Percentiles rank a stretch among this genome's conserved stretches.
phyloP scores from a whole-genome alignment of 1,284 basidiomycete genomes.

The Microstroma glucosiphilum region DNA sequence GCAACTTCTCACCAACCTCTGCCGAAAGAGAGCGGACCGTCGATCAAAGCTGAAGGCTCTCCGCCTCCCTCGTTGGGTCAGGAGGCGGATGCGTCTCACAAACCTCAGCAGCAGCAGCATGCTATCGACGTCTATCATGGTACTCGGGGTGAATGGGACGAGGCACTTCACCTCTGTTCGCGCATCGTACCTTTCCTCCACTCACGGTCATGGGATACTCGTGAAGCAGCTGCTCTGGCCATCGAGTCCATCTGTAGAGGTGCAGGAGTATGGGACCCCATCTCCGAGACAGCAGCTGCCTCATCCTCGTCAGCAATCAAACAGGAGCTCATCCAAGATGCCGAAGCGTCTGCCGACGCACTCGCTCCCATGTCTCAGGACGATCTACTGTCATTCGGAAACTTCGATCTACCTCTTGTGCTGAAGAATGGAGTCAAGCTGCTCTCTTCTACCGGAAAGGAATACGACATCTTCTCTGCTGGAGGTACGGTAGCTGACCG shows the following conservation, averaged over 20 bases:
- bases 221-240: slow-evolving; percentile 73
- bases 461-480: slow-evolving; percentile 57
- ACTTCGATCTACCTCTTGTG: slow-evolving; percentile 64
- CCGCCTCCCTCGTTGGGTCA: slow-evolving; percentile 3
- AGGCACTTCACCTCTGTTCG: slow-evolving; percentile 39
- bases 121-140: slow-evolving; percentile 34
- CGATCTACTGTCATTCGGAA: slow-evolving; percentile 32
- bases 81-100: not conserved
- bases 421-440: slow-evolving; percentile 69
- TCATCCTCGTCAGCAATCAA: not conserved
- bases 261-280: slow-evolving; percentile 67
- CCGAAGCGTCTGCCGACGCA: not conserved
- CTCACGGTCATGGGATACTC: slow-evolving; percentile 78
- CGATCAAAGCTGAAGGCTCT: not conserved
- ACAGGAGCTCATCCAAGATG: not conserved
- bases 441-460: slow-evolving; percentile 78
- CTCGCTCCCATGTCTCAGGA: not conserved
- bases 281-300: slow-evolving; percentile 2
- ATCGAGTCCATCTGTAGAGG: slow-evolving; percentile 77
- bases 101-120: slow-evolving; percentile 1
- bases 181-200: slow-evolving; percentile 81
- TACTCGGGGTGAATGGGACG: slow-evolving; percentile 67
- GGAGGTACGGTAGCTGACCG: slow-evolving; percentile 53
- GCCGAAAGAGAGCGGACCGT: not conserved
- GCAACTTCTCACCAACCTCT: slow-evolving; percentile 18